These are phyloP conservation scores for Debaryomycetaceae sp. DNA, from an alignment of 1,139 yeast species.

Conservation along the genomic window DNA sequence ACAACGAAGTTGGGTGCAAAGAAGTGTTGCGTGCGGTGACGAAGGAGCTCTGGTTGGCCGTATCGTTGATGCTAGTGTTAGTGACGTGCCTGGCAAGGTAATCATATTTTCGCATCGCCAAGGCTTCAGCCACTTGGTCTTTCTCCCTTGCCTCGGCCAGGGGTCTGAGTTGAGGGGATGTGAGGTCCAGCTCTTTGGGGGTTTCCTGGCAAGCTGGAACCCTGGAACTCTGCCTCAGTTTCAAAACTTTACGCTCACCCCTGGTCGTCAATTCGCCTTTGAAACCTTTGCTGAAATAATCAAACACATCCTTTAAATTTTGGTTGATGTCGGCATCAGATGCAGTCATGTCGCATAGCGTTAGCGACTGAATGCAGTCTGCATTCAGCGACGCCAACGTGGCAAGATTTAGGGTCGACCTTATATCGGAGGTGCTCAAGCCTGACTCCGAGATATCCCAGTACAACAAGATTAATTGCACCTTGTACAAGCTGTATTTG, in stretches of 20 bases:
- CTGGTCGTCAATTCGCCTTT: slow-evolving; percentile 27
- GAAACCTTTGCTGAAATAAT: slow-evolving; percentile 20
- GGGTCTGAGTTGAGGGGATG: slow-evolving; percentile 2
- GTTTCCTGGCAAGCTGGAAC: neutral
- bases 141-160: slow-evolving; percentile 22
- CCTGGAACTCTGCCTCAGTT: slow-evolving; percentile 7
- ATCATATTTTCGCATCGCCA: slow-evolving; percentile 25
- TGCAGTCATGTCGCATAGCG: slow-evolving; percentile 34
- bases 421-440: neutral
- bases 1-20: slow-evolving; percentile 2
- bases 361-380: slow-evolving; percentile 10
- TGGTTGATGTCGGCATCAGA: slow-evolving; percentile 24
- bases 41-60: slow-evolving; percentile 5
- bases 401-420: slow-evolving; percentile 14
- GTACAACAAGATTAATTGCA: slow-evolving; percentile 33
- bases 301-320: slow-evolving; percentile 22
- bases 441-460: slow-evolving; percentile 30
- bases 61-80: slow-evolving; percentile 1
- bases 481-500: slow-evolving; percentile 29
- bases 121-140: slow-evolving; percentile 27
- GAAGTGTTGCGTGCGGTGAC: slow-evolving; percentile 5
- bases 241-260: slow-evolving; percentile 22
- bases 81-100: slow-evolving; percentile 32
- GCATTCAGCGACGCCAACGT: too few species aligned
- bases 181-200: neutral